These are phyloP conservation scores for Xerocomus potaroensis DNA, from an alignment of 768 basidiomycete species.

Conservation along the genomic window DNA sequence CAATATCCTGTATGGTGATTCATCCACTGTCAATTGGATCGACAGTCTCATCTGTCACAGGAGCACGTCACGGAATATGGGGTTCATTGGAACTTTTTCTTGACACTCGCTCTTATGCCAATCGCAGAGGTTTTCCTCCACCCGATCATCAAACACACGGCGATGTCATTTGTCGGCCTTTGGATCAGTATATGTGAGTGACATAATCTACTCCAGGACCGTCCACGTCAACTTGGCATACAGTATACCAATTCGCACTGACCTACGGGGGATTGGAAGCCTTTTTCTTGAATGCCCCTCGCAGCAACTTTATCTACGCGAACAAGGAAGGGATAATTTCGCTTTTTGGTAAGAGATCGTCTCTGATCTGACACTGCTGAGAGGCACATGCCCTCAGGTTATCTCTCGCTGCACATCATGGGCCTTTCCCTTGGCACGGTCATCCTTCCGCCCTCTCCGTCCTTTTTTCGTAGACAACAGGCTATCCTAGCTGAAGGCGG, in stretches of 20 bases:
- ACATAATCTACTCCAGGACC: not conserved
- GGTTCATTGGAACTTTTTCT: constrained; percentile 98
- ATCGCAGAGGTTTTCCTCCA: constrained; percentile 65
- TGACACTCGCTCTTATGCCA: constrained; percentile 82
- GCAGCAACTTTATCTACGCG: constrained; percentile 59
- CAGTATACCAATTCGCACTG: constrained; percentile 72
- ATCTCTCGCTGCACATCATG: constrained; percentile 84
- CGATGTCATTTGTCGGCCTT: constrained; percentile 61
- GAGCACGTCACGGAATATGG: constrained; percentile 98
- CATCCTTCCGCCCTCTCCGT: constrained; percentile 73
- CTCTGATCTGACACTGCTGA: not conserved
- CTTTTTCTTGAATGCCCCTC: constrained; percentile 63
- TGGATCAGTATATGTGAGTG: constrained; percentile 55
- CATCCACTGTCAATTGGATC: not conserved
- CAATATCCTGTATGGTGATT: too few relatives aligned
- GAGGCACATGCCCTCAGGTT: constrained; percentile 47
- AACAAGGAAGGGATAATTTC: constrained; percentile 95
- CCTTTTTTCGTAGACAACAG: constrained; percentile 57
- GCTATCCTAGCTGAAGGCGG: constrained; percentile 15
- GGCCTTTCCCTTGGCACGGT: constrained; percentile 81
- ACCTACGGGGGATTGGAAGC: constrained; percentile 50
- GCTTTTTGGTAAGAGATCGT: constrained; percentile 50
- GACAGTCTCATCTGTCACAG: constrained; percentile 34
- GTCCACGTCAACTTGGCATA: not conserved
- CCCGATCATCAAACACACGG: constrained; percentile 53